These are phyloP conservation scores for Nicotiana sylvestris DNA, from an alignment of 257 asterid species.

Conservation along the genomic window DNA sequence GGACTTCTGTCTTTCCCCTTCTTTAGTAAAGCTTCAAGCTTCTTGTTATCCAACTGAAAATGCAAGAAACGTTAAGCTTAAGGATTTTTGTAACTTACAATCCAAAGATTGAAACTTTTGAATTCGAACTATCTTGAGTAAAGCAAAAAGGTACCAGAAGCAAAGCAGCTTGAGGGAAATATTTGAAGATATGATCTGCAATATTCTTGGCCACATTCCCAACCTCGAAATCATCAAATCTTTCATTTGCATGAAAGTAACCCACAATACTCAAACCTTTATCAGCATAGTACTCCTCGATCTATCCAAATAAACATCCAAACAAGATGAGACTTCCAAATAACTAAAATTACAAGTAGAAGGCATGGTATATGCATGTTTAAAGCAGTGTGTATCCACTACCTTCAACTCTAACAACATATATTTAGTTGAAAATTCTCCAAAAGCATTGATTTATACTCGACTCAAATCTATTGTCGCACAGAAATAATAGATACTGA, in stretches of 20 bases:
- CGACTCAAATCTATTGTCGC: not conserved
- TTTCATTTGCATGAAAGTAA: slow-evolving; percentile 92
- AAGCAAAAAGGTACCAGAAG: slow-evolving; percentile 57
- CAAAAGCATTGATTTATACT: not conserved
- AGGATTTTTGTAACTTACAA: not conserved
- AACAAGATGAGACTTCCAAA: not conserved
- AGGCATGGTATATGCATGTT: not conserved
- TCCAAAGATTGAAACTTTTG: not conserved
- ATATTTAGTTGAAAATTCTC: not conserved
- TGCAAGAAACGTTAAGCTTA: not conserved
- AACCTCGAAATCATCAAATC: slow-evolving; percentile 75
- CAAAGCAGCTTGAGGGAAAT: slow-evolving; percentile 84
- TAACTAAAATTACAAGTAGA: not conserved
- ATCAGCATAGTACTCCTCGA: slow-evolving; percentile 76
- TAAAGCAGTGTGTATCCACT: not conserved
- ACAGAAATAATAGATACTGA: not conserved
- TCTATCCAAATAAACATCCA: slow-evolving; percentile 31
- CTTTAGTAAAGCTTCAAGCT: slow-evolving; percentile 49
- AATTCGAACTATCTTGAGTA: not conserved
- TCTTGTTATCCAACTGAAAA: slow-evolving; percentile 63
- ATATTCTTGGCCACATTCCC: slow-evolving; percentile 75
- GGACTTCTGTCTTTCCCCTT: slow-evolving; percentile 57
- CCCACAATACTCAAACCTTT: slow-evolving; percentile 86
- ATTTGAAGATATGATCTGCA: slow-evolving; percentile 80
- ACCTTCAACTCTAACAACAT: not conserved